Conservation (phyloP, 805 yeast species). For the Dipodascus albidus region DNA sequence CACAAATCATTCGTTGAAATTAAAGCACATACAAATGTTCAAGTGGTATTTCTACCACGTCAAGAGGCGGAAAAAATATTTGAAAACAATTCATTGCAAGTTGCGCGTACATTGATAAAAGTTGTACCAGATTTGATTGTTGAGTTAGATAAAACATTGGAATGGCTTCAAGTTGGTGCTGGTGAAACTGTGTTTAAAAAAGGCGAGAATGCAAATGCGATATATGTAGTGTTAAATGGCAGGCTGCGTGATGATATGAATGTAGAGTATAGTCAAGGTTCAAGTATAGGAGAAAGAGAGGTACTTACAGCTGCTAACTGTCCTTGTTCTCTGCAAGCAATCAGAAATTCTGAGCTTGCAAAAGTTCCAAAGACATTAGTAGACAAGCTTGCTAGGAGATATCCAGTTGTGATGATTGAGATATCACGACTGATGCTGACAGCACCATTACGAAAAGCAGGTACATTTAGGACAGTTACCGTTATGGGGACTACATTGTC, state of each 20-base stretch:
- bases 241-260: slow-evolving; percentile 53
- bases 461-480: slow-evolving; percentile 5
- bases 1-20: slow-evolving; percentile 67
- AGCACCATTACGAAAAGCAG: slow-evolving; percentile 22
- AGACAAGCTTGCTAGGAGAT: slow-evolving; percentile 69
- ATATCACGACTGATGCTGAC: slow-evolving; percentile 80
- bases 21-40: slow-evolving; percentile 46
- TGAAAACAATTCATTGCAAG: slow-evolving; percentile 67
- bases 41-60: slow-evolving; percentile 63
- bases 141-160: slow-evolving; percentile 80
- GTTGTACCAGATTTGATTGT: slow-evolving; percentile 56
- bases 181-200: slow-evolving; percentile 72
- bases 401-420: slow-evolving; percentile 84
- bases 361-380: slow-evolving; percentile 84
- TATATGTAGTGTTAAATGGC: slow-evolving; percentile 82
- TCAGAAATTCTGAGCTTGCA: slow-evolving; percentile 88
- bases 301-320: slow-evolving; percentile 73
- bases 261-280: slow-evolving; percentile 81
- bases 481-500: slow-evolving; percentile 5
- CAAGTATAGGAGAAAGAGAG: slow-evolving; percentile 89
- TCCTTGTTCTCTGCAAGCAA: slow-evolving; percentile 62
- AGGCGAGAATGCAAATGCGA: slow-evolving; percentile 82
- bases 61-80: slow-evolving; percentile 49
- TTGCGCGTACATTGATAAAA: slow-evolving; percentile 63
- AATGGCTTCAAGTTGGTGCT: slow-evolving; percentile 88